Base-by-base conservation (phyloP, 768 basidiomycete genomes). In the Suillus lakei region DNA sequence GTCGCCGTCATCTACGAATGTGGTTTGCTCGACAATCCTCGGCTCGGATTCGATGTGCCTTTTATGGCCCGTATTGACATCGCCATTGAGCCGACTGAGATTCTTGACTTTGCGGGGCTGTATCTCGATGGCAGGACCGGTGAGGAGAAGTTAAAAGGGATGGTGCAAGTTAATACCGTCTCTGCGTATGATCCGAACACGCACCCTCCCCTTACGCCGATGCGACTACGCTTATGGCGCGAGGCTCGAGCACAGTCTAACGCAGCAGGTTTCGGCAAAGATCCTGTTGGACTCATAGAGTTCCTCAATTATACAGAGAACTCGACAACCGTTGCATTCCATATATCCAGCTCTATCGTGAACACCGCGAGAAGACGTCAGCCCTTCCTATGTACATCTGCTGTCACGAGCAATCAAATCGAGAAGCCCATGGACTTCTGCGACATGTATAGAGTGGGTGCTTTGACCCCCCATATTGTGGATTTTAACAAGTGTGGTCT, bases 221-320 rank as follows among this genome's bases (percentile, higher is more conserved):
- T 50, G n/a, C 60, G 62, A 2, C 54, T 68, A 28, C 50, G 28
- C 2, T 55, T 70, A 64, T 70, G 69, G 69, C 41, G 43, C 6
- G 21, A 30, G 0, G 62, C 46, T 34, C 61, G 66, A 55, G 55
- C 67, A 26, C 59, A 41, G 6, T 43, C 58, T 1, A 43, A 51
- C 18, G 44, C 18, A 2, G n/a, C 39, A 12, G 15, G 60, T 58
- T 3, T 28, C 28, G 23, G 8, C 13, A 21, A 43, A 38, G 48
- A 63, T 6, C 68, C 66, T 6, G 61, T 70, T 28, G 69, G 69
- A 7, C 55, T 70, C 0, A 15, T 70, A 6, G 69, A 70, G 23
- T 70, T 70, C 44, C 64, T 71, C 56, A 71, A 70, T 36, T 66
- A 68, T 58, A 68, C 61, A 8, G 66, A 68, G 7, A 61, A 70